Base-by-base conservation (phyloP, 2,329 filamentous ascomycete species). In the Fusarium camptoceras region DNA sequence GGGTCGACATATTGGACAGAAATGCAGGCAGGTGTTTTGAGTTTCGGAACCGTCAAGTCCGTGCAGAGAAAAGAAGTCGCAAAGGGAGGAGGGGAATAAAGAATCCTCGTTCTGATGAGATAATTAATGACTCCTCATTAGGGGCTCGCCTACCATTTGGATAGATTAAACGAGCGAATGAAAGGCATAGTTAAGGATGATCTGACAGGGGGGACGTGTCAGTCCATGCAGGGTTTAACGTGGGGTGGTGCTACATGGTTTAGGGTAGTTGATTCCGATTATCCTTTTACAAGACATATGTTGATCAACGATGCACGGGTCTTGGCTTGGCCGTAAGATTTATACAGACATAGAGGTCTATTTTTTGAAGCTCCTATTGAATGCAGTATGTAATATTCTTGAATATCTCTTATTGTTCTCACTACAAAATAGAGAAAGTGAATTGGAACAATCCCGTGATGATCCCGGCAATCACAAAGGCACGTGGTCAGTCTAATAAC, bases 1-100 rank as follows among this genome's bases (percentile, higher is more conserved):
- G 59, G 37, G 60, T 64, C 20, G 60, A 64, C 60, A 63, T 63
- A 11, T 14, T 55, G 25, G 18, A 12, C 11, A n/a, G 15, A 7
- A 16, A 25, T 8, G 22, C 1, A 15, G 8, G 20, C 7, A n/a
- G 24, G 10, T 20, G 4, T 27, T 39, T 51, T 50, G 24, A 51
- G 48, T 51, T 51, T 51, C 48, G 18, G 48, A 34, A 7, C 4
- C 48, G 31, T 22, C 30, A 10, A 11, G 15, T 44, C 14, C 18
- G 12, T 9, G 16, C 12, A 31, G 31, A 27, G 24, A 20, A 27
- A 25, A 49, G 22, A 50, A 9, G 8, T 16, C 34, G 24, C 14
- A 8, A n/a, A 16, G 8, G 6, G 18, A 51, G 16, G 48, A 25
- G 24, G 25, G 6, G 20, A 27, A 20, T 41, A 20, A 14, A 2